phyloP scores from a whole-genome alignment of 1,284 basidiomycete species.

The Tilletia horrida region DNA sequence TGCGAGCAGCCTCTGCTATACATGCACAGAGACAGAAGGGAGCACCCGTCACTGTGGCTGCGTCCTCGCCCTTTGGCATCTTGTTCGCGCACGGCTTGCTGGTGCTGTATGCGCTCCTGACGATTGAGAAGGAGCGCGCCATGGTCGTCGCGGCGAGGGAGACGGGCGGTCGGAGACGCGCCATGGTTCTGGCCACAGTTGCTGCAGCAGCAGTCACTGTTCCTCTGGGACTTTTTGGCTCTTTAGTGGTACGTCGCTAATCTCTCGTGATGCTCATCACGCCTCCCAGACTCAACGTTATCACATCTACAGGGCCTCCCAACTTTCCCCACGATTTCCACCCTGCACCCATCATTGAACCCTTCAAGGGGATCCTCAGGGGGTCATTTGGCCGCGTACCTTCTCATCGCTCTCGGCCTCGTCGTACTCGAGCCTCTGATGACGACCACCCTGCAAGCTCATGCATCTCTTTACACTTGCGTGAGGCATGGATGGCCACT shows the following conservation, averaged over 20 bases:
- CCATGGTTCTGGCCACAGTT: constrained; percentile 43
- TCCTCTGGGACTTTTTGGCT: constrained; percentile 32
- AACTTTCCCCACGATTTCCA: constrained; percentile 25
- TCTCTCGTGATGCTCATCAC: background rate
- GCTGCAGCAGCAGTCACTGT: constrained; percentile 36
- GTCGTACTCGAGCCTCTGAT: constrained; percentile 49
- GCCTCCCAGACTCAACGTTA: background rate
- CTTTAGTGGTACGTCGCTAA: constrained; percentile 28
- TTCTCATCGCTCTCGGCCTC: constrained; percentile 40
- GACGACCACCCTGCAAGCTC: constrained; percentile 44
- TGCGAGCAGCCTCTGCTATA: constrained; percentile 23
- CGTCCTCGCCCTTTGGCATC: constrained; percentile 33
- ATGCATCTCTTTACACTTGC: constrained; percentile 39
- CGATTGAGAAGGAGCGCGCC: constrained; percentile 44
- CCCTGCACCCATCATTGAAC: constrained; percentile 25
- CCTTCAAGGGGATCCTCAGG: background rate
- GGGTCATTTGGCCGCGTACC: constrained; percentile 43
- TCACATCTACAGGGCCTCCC: constrained; percentile 13
- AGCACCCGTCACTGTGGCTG: constrained; percentile 21
- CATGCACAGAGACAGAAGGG: constrained; percentile 22
- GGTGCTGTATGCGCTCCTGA: constrained; percentile 40
- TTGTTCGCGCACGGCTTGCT: constrained; percentile 39
- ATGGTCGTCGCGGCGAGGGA: constrained; percentile 34
- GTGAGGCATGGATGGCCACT: constrained; percentile 50
- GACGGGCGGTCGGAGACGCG: constrained; percentile 44